Evolutionary conservation across 148 eudicot species (phyloP).

Genomic region (Spergularia marina): DNA sequence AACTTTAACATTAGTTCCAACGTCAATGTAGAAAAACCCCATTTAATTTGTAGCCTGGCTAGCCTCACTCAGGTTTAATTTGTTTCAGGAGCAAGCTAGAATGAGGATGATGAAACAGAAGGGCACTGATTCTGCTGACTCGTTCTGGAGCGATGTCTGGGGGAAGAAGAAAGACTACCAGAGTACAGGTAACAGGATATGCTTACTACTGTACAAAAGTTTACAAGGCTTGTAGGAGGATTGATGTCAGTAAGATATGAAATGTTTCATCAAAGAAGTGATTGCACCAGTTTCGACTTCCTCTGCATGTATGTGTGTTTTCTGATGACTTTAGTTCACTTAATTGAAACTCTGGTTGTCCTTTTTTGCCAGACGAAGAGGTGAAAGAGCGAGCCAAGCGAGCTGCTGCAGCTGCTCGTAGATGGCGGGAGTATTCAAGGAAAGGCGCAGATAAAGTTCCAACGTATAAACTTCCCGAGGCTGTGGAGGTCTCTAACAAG

Average conservation of each 20-base stretch:
- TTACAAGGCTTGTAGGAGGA: too few species aligned
- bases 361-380: slow-evolving; percentile 64
- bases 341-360: neutral
- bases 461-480: slow-evolving; percentile 74
- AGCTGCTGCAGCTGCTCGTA: slow-evolving; percentile 95
- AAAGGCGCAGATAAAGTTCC: slow-evolving; percentile 79
- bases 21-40: neutral
- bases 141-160: slow-evolving; percentile 77
- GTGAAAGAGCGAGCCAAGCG: slow-evolving; percentile 67
- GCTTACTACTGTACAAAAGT: neutral
- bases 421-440: slow-evolving; percentile 95
- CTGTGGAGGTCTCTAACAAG: slow-evolving; percentile 52
- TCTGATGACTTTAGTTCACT: neutral
- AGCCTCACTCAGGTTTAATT: neutral
- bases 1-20: neutral
- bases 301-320: neutral
- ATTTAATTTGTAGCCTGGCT: neutral
- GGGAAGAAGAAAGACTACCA: slow-evolving; percentile 52
- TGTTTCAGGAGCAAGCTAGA: slow-evolving; percentile 73
- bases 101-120: slow-evolving; percentile 70
- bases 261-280: too few species aligned
- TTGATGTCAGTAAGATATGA: too few species aligned
- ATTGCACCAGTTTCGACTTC: too few species aligned
- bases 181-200: slow-evolving; percentile 49
- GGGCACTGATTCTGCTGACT: slow-evolving; percentile 43